A percentile compares a stretch with the other conserved stretches of the same genome.
These are phyloP conservation scores for Echria macrotheca DNA, from an alignment of 495 filamentous ascomycete species.

Conservation along the genomic window DNA sequence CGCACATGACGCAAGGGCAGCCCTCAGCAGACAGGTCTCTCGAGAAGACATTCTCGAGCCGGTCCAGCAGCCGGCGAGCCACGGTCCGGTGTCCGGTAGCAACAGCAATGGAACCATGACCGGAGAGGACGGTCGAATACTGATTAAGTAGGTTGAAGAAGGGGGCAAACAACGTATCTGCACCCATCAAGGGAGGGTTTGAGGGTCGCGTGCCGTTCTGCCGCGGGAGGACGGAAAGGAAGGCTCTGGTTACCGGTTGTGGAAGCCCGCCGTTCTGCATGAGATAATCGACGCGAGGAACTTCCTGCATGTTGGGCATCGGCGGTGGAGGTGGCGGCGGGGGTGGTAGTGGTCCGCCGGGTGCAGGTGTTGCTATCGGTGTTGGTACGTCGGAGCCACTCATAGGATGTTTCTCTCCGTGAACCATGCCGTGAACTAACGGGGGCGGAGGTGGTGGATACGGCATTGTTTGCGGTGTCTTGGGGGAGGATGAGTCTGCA, in stretches of 20 bases:
- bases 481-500: slow-evolving; percentile 52
- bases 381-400: slow-evolving; percentile 32
- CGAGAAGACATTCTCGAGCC: slow-evolving; percentile 87
- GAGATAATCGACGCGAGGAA: slow-evolving; percentile 81
- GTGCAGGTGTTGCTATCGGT: slow-evolving; percentile 32
- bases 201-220: slow-evolving; percentile 44
- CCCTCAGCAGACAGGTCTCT: slow-evolving; percentile 79
- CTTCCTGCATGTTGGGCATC: slow-evolving; percentile 53
- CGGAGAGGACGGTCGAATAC: slow-evolving; percentile 72
- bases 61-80: slow-evolving; percentile 86
- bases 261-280: slow-evolving; percentile 77
- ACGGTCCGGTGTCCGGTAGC: slow-evolving; percentile 94
- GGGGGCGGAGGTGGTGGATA: slow-evolving; percentile 39
- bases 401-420: slow-evolving; percentile 19
- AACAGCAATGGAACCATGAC: slow-evolving; percentile 86
- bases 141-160: slow-evolving; percentile 77
- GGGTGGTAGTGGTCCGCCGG: slow-evolving; percentile 55
- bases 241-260: slow-evolving; percentile 56
- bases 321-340: slow-evolving; percentile 82
- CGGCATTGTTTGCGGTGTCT: slow-evolving; percentile 51
- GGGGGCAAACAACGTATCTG: slow-evolving; percentile 68
- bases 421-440: too few species aligned
- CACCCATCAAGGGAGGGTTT: slow-evolving; percentile 50
- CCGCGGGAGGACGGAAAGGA: slow-evolving; percentile 52
- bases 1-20: slow-evolving; percentile 73